Evolutionary conservation across 495 filamentous ascomycete genomes (phyloP).

Genomic region (Lichenothelia convexa): DNA sequence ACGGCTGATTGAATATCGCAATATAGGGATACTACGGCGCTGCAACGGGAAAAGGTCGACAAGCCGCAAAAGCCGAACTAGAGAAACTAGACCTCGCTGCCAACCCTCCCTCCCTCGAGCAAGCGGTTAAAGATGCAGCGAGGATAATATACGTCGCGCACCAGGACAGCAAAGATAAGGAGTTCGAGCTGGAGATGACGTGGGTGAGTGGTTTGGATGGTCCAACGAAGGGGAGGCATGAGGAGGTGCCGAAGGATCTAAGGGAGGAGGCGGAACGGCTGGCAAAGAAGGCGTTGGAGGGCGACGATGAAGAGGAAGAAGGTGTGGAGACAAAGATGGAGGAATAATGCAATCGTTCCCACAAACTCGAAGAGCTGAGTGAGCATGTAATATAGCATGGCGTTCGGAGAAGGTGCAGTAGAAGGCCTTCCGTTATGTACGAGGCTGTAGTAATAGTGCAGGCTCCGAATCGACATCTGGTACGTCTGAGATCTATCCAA

Average conservation of each 20-base stretch:
- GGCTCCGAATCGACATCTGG: too few species aligned
- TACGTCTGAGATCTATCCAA: too few species aligned
- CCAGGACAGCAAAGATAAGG: constrained; percentile 95
- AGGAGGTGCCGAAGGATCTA: constrained; percentile 77
- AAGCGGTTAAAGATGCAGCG: constrained; percentile 91
- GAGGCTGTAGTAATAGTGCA: too few species aligned
- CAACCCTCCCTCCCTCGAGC: constrained; percentile 53
- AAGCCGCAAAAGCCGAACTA: constrained; percentile 90
- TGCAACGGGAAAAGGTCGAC: constrained; percentile 87
- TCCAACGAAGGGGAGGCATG: constrained; percentile 77
- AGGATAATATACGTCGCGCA: constrained; percentile 92
- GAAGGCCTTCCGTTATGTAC: too few species aligned
- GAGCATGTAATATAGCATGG: neutral
- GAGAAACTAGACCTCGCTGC: constrained; percentile 88
- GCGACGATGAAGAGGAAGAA: constrained; percentile 24
- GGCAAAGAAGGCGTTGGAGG: constrained; percentile 26
- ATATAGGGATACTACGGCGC: constrained; percentile 83
- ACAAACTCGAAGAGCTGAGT: too few species aligned
- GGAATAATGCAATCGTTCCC: too few species aligned
- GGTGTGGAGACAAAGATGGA: constrained; percentile 17
- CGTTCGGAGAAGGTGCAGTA: neutral
- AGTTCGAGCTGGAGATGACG: constrained; percentile 97
- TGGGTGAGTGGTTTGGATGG: constrained; percentile 75
- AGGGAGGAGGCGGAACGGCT: constrained; percentile 70
- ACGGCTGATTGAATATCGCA: constrained; percentile 7